These are phyloP conservation scores for Lumnitzera littorea DNA, from an alignment of 345 rosid genomes.

Conservation along the genomic window DNA sequence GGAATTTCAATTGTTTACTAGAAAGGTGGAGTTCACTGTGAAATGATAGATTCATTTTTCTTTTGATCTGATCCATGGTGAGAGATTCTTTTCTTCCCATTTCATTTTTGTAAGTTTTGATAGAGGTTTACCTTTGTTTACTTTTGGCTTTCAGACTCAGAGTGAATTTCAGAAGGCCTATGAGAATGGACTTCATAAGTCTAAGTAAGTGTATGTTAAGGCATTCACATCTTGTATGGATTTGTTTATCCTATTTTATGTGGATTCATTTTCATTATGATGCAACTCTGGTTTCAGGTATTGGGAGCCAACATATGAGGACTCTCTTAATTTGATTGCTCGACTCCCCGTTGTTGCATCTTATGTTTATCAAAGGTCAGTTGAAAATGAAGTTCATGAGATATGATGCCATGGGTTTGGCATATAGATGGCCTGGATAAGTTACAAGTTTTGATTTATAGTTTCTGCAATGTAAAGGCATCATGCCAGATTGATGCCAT, in stretches of 20 bases:
- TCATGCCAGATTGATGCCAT: too few species aligned
- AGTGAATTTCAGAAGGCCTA: slow-evolving; percentile 97
- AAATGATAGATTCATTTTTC: too few species aligned
- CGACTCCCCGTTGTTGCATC: slow-evolving; percentile 83
- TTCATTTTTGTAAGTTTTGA: too few species aligned
- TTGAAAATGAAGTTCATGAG: neutral
- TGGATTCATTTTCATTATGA: slow-evolving; percentile 1
- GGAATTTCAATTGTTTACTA: too few species aligned
- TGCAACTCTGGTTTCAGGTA: slow-evolving; percentile 40
- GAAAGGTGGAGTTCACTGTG: too few species aligned
- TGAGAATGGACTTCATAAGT: slow-evolving; percentile 80
- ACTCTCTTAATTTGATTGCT: slow-evolving; percentile 86
- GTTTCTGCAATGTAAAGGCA: neutral
- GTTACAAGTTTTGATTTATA: too few species aligned
- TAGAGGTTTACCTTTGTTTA: too few species aligned
- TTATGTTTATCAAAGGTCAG: slow-evolving; percentile 86
- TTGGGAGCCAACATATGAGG: slow-evolving; percentile 97
- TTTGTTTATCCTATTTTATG: slow-evolving; percentile 8
- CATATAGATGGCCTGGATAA: neutral
- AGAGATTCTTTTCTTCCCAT: too few species aligned
- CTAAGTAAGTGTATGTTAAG: slow-evolving; percentile 48
- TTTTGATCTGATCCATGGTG: too few species aligned
- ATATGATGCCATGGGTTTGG: neutral
- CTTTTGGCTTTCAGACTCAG: slow-evolving; percentile 53
- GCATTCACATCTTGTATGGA: slow-evolving; percentile 7